Evolutionary conservation across 805 yeast species (phyloP), one percentile per base, ranked within the genome.

Genomic region (Metschnikowia hibisci): DNA sequence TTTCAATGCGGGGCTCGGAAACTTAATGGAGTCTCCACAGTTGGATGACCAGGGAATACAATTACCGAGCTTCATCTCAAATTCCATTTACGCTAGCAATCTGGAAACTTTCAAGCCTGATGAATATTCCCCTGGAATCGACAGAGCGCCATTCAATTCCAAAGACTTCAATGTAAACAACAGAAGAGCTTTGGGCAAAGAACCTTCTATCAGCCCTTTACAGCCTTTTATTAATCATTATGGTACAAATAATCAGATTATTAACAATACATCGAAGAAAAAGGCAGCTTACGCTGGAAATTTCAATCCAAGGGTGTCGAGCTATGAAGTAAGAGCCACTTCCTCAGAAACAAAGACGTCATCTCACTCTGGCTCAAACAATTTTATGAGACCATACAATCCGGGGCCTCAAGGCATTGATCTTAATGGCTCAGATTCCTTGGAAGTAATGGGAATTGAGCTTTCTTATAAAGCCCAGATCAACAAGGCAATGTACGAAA

Each of bases 391-490:
- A 29, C 14, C 20, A 10, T 30, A 37, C 33, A 28, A 13, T 37
- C 16, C 39, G 16, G 39, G 32, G 16, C 33, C 13, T 27, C 34
- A 29, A 13, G 22, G 18, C 26, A 18, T 29, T 20, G 33, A 37
- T 10, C 16, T 33, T 18, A 37, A 29, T n/a, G 22, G 34, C 13
- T 29, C 33, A 6, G 50, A 43, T 20, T 30, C 47, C 23, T 27
- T 54, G 12, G 78, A 75, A 35, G 61, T 66, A 41, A 58, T 77
- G 43, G 73, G 71, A 50, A 60, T 77, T 37, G 79, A 80, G 48
- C 54, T 83, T 39, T 72, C 72, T 44, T 62, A 81, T 39, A 83
- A 81, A 56, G 80, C 82, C 35, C 66, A 66, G 54, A 56, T 71
- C 46, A 55, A 65, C 51, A 55, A 61, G 44, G 58, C 62, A 47